These are phyloP conservation scores for Citrus inodora DNA, from an alignment of 345 rosid species.

Conservation along the genomic window DNA sequence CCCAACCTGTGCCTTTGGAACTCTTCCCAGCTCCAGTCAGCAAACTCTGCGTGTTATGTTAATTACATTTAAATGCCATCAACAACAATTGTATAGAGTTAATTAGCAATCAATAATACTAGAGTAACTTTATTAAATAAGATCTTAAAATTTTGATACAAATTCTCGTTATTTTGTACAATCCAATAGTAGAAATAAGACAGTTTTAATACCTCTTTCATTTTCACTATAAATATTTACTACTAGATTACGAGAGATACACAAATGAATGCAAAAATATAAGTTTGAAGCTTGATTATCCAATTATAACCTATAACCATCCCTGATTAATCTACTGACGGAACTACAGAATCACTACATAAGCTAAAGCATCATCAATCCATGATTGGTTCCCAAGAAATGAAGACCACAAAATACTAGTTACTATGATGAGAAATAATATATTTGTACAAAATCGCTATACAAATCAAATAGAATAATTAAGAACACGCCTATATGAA, in stretches of 20 bases:
- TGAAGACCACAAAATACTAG: too few species aligned
- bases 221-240: neutral
- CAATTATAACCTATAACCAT: too few species aligned
- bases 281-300: neutral
- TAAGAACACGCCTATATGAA: too few species aligned
- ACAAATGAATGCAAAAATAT: too few species aligned
- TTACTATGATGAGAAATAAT: too few species aligned
- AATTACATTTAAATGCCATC: neutral
- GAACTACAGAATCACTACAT: neutral
- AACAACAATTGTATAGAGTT: neutral
- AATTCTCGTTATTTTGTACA: too few species aligned
- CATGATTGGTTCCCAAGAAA: too few species aligned
- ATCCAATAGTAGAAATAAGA: neutral
- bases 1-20: conserved; percentile 76
- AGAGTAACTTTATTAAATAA: neutral
- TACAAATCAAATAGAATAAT: too few species aligned
- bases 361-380: neutral
- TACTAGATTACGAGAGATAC: neutral
- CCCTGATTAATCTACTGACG: neutral
- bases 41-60: conserved; percentile 53
- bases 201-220: too few species aligned
- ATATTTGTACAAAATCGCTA: too few species aligned
- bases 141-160: neutral
- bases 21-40: conserved; percentile 96
- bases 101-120: neutral